Conservation (phyloP, 192 early-diverging fungal genomes). For the Umbelopsis vinacea region DNA sequence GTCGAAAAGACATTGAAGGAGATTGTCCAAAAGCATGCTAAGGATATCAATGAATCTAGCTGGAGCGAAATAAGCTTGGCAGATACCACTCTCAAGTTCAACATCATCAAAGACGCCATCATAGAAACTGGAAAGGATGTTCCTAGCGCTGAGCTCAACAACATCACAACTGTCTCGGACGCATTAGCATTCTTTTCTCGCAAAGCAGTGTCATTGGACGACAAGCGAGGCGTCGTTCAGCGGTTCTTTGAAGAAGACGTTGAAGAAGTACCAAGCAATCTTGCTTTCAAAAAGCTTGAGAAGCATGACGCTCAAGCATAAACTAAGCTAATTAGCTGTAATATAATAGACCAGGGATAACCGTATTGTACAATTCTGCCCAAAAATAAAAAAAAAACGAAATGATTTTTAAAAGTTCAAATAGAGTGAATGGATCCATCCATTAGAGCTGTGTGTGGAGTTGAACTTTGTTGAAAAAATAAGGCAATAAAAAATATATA, state of each 20-base stretch:
- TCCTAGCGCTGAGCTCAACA: slow-evolving; percentile 44
- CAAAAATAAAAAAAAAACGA: not conserved
- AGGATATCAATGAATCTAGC: slow-evolving; percentile 18
- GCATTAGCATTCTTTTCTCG: slow-evolving; percentile 38
- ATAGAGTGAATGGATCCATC: too few species aligned
- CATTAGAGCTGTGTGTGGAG: too few species aligned
- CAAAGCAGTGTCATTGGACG: not conserved
- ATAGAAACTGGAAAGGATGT: slow-evolving; percentile 38
- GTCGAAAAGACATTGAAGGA: slow-evolving; percentile 27
- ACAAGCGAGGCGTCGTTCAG: slow-evolving; percentile 2
- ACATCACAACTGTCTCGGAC: slow-evolving; percentile 41
- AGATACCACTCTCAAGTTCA: slow-evolving; percentile 43
- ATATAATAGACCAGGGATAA: slow-evolving; percentile 14
- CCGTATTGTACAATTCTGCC: slow-evolving; percentile 14
- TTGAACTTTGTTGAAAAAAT: too few species aligned
- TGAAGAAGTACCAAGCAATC: slow-evolving; percentile 29
- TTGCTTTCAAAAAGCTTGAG: slow-evolving; percentile 30
- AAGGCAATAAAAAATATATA: too few species aligned
- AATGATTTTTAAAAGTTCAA: too few species aligned
- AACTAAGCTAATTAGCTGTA: slow-evolving; percentile 18
- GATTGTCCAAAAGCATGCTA: slow-evolving; percentile 30
- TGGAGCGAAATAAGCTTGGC: slow-evolving; percentile 26
- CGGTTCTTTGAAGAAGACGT: slow-evolving; percentile 26
- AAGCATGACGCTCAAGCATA: slow-evolving; percentile 9
- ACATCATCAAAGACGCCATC: slow-evolving; percentile 45